A percentile compares a stretch with the other conserved stretches of the same genome.
Conservation (phyloP, 768 basidiomycete genomes). For the Boletus edulis region DNA sequence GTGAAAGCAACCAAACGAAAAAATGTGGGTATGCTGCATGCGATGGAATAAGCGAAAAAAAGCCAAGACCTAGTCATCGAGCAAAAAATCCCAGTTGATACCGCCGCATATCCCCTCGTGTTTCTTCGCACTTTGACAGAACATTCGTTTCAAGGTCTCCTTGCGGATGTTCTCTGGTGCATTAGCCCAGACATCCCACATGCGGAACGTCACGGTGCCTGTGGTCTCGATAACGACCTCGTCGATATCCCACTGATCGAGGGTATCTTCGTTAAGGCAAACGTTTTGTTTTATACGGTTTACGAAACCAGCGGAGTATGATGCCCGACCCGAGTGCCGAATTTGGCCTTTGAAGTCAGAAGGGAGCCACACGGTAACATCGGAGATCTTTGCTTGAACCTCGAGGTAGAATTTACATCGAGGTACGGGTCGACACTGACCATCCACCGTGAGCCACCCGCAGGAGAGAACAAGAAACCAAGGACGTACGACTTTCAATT, state of each 20-base stretch:
- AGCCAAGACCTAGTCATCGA: conserved; percentile 52
- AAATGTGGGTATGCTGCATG: conserved; percentile 14
- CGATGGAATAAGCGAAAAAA: neutral
- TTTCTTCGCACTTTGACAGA: conserved; percentile 50
- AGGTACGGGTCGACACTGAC: conserved; percentile 55
- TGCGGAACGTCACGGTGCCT: conserved; percentile 64
- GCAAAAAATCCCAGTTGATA: conserved; percentile 78
- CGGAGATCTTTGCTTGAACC: conserved; percentile 60
- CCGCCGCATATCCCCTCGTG: conserved; percentile 40
- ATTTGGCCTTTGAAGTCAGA: conserved; percentile 77
- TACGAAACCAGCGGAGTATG: conserved; percentile 70
- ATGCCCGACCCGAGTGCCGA: conserved; percentile 46
- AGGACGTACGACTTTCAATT: conserved; percentile 68
- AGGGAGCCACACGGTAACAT: conserved; percentile 74
- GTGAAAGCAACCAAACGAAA: conserved; percentile 4
- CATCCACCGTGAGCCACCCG: neutral
- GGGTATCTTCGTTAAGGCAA: conserved; percentile 42
- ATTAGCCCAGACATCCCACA: conserved; percentile 74
- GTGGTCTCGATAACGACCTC: conserved; percentile 60
- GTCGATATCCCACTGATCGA: conserved; percentile 45
- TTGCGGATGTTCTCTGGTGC: conserved; percentile 61
- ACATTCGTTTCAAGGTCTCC: conserved; percentile 63
- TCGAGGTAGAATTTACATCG: conserved; percentile 62
- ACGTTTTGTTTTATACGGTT: conserved; percentile 62
- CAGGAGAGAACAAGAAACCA: neutral